A percentile compares a stretch with the other conserved stretches of the same genome.
Conservation (phyloP, 2,329 filamentous ascomycete species). For the Cylindrodendrum hubeiense region DNA sequence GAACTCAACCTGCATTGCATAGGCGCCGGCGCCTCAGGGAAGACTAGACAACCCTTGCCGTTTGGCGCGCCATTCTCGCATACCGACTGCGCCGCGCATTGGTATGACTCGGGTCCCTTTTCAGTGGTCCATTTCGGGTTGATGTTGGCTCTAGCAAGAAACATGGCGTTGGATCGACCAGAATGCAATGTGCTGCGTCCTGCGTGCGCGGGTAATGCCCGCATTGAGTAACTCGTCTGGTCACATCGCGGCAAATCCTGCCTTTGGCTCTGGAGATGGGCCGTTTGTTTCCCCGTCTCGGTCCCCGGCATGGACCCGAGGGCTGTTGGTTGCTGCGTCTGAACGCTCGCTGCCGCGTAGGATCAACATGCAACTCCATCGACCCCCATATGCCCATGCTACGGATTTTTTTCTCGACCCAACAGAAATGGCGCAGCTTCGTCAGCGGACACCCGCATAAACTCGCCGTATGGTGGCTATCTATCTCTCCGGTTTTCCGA, state of each 20-base stretch:
- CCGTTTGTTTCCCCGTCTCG: neutral
- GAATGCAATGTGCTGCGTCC: constrained; percentile 21
- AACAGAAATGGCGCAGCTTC: constrained; percentile 12
- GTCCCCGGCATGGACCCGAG: neutral
- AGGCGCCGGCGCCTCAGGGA: constrained; percentile 38
- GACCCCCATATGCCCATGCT: neutral
- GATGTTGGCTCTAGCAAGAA: constrained; percentile 29
- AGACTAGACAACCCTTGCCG: constrained; percentile 19
- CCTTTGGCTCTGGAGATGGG: constrained; percentile 3
- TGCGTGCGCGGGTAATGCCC: constrained; percentile 34
- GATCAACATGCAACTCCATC: neutral
- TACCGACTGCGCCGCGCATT: constrained; percentile 27
- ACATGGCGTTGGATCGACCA: constrained; percentile 30
- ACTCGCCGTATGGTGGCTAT: neutral
- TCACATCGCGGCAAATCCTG: constrained; percentile 27
- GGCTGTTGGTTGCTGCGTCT: neutral
- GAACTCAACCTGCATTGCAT: constrained; percentile 36
- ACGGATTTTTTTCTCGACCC: neutral
- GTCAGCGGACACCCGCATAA: neutral
- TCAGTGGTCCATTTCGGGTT: constrained; percentile 28
- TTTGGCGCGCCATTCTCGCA: constrained; percentile 36
- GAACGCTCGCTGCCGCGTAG: neutral
- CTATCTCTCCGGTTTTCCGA: neutral
- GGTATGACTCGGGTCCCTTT: constrained; percentile 25
- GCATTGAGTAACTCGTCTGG: constrained; percentile 28